Evolutionary conservation across 192 early-diverging fungal genomes (phyloP), one percentile per base, ranked within the genome.

Genomic region (Gryganskiella cystojenkinii): DNA sequence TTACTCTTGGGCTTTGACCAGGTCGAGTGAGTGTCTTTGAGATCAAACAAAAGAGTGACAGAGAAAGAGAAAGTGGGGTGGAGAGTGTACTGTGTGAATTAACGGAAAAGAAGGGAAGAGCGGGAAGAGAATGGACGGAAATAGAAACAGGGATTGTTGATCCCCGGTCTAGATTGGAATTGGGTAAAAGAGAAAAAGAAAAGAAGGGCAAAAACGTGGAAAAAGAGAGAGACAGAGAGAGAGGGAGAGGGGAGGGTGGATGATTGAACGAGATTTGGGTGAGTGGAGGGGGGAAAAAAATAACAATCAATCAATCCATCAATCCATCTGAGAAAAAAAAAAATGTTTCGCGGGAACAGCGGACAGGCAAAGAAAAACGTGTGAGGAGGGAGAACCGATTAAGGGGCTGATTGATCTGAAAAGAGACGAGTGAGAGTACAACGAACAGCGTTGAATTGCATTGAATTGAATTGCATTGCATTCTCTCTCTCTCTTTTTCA

Each of bases 301-400:
- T 31, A 13, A 40, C 28, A 20, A 40, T 19, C 33, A 31, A 19
- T 25, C 28, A 30, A 25, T 11, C 6, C 3, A 20, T 24, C 11
- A 51, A 2, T 0, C 4, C 4, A 28, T 4, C 5, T 28, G 33
- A 35, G 7, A 56, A 20, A 19, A 33, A 56, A 56, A 56, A 33
- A 31, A 56, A 56, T 28, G 54, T 53, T 51, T 52, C 13, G 15
- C 52, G 52, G 33, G 52, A 31, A n/a, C n/a, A n/a, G n/a, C n/a
- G n/a, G n/a, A n/a, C n/a, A n/a, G n/a, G n/a, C n/a, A n/a, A n/a
- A n/a, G n/a, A n/a, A n/a, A n/a, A n/a, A n/a, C n/a, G n/a, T 30
- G 33, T 30, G 33, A 17, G 14, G 28, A 51, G 22, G 19, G 51
- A 13, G 25, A 13, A 28, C 4, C 10, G 30, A 15, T 24, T 13